Base-by-base conservation (phyloP, 176 grass and related monocot genomes). In the Rhipidocladum racemiflorum region DNA sequence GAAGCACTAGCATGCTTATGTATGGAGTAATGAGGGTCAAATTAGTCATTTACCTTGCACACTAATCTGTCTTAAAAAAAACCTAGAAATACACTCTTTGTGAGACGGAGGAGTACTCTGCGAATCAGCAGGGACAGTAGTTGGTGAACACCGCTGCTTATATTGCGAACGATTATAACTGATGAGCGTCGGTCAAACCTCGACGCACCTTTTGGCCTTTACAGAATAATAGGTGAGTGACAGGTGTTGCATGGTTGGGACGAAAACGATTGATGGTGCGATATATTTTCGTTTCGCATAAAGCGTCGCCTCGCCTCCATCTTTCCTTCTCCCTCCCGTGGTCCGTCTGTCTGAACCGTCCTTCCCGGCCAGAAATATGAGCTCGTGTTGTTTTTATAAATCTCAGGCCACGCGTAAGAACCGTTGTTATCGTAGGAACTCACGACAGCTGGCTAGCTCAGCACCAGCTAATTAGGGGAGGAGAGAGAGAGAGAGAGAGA, bases 361-460 rank as follows among this genome's bases (percentile, higher is more conserved):
- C 40, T 39, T 14, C 7, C 8, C 3, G 32, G 56, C 55, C 48
- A 18, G 23, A 45, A 9, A 57, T 5, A 38, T 18, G 38, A 54
- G 12, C 68, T 66, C 84, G 28, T 51, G 11, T 49, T 32, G 24
- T 54, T 43, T 43, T 43, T 72, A 53, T 45, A 65, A n/a, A 35
- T 32, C 3, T 66, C 24, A 15, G 38, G 13, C 36, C 40, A 76
- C 69, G 69, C 78, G 30, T 34, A 63, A 4, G 79, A 54, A 30
- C 20, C 35, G 65, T 42, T 3, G 18, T 30, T 60, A 23, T 23
- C 63, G 45, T 38, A 9, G 17, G 46, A 82, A 62, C 34, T 14
- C 3, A 12, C 42, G 49, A 30, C 54, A 68, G n/a, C 71, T 62
- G 17, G 53, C 63, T 39, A 69, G 63, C 78, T 87, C 35, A 65